These are phyloP conservation scores for Naganishia sp. DNA, from an alignment of 1,284 basidiomycete genomes.

Conservation along the genomic window DNA sequence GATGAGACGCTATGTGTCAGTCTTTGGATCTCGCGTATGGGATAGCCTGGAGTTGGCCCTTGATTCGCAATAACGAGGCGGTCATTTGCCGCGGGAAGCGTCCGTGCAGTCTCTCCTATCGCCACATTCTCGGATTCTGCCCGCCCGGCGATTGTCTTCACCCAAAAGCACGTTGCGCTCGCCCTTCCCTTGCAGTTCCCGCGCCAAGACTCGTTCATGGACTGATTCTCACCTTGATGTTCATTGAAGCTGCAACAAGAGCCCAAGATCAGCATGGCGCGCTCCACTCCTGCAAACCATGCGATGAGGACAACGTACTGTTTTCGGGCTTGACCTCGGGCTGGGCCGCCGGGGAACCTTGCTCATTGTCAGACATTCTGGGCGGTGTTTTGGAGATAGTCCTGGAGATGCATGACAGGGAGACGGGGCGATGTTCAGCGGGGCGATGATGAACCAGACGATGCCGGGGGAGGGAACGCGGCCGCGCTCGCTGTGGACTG, in stretches of 20 bases:
- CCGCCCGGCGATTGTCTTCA: background rate
- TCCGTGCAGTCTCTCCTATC: background rate
- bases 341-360: slow-evolving; percentile 17
- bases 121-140: background rate
- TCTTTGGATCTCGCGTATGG: background rate
- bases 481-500: background rate
- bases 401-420: background rate
- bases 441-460: background rate
- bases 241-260: slow-evolving; percentile 32
- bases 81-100: background rate
- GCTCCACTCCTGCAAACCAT: background rate
- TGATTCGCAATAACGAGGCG: no score
- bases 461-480: background rate
- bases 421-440: background rate
- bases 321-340: slow-evolving; percentile 35
- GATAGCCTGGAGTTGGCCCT: no score
- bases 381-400: background rate
- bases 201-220: background rate
- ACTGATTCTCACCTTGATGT: slow-evolving; percentile 34
- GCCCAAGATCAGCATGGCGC: background rate
- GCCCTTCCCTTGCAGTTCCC: background rate
- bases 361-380: slow-evolving; percentile 34
- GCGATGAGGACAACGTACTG: slow-evolving; percentile 16
- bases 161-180: background rate
- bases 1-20: background rate